Evolutionary conservation across 441 rosid species (phyloP).

Genomic region (Codiaeum variegatum): DNA sequence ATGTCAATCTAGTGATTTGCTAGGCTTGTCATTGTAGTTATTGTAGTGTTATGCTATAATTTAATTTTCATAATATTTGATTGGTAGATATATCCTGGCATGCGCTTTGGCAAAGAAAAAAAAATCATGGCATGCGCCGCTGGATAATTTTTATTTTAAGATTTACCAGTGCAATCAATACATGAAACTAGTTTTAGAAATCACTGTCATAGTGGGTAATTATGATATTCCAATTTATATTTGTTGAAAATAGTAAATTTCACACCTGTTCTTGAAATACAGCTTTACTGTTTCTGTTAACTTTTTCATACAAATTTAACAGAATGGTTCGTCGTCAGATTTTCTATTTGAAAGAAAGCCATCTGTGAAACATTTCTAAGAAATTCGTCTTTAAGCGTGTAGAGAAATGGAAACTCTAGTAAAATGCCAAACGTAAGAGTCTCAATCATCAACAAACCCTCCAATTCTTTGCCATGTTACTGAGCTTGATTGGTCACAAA

Average conservation of each 20-base stretch:
- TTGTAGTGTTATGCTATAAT: neutral
- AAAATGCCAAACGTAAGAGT: neutral
- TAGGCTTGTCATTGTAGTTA: neutral
- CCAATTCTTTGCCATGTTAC: neutral
- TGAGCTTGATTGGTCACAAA: conserved; percentile 1
- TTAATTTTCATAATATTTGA: neutral
- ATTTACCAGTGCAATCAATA: neutral
- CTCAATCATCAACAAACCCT: neutral
- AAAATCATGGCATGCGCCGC: neutral
- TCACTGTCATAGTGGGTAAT: too few species aligned
- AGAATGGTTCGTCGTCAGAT: too few species aligned
- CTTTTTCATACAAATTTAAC: too few species aligned
- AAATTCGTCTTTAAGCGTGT: too few species aligned
- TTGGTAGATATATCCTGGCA: neutral
- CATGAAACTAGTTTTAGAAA: neutral
- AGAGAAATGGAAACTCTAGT: neutral
- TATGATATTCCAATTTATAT: too few species aligned
- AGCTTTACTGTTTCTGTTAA: too few species aligned
- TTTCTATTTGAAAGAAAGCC: too few species aligned
- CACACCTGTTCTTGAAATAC: too few species aligned
- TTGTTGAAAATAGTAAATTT: too few species aligned
- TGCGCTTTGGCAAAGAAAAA: too few species aligned
- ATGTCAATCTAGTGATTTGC: neutral
- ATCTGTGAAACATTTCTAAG: too few species aligned
- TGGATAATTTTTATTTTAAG: neutral